Evolutionary conservation across 495 filamentous ascomycete species (phyloP), one percentile per base, ranked within the genome.

Genomic region (Hyaloscypha bicolor): DNA sequence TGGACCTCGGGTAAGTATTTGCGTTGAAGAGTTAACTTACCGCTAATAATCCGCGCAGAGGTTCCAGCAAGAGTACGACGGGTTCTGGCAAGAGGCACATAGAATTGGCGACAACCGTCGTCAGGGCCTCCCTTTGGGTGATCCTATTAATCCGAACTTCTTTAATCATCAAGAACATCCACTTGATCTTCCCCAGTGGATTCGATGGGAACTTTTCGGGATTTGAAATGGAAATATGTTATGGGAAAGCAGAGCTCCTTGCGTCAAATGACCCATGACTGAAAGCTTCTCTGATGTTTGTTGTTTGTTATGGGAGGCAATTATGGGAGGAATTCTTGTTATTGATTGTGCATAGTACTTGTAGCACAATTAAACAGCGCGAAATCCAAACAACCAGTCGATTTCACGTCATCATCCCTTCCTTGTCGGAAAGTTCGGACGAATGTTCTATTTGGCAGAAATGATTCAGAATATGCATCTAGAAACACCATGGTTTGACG

Each of bases 21-120:
- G n/a, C 33, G 0, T n/a, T 63, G 11, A 16, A 61, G 31, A 0
- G 16, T 5, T 56, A 31, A 63, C 22, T 45, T 33, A 25, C 25
- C 22, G 29, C 59, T 64, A 42, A 69, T 8, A 6, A 30, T 51
- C 8, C 37, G 35, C 33, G 2, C 48, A 72, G 70, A 67, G 67
- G 60, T 72, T 72, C 55, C 29, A 52, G 56, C 35, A 31, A 42
- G 62, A 68, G 21, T 37, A 70, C 25, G 63, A 71, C 53, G 62
- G 45, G 29, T 73, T 70, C 59, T 73, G 71, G 71, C 71, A 68
- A 53, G 22, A 69, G 22, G 71, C 71, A 8, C 71, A 70, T 64
- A 62, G 58, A 4, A 22, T 60, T 52, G 68, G 65, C 2, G 68
- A 68, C 22, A 73, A 70, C 51, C 55, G 62, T 6, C 21, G 60